phyloP scores from a whole-genome alignment of 306 rosid genomes.

The Inga oerstediana region DNA sequence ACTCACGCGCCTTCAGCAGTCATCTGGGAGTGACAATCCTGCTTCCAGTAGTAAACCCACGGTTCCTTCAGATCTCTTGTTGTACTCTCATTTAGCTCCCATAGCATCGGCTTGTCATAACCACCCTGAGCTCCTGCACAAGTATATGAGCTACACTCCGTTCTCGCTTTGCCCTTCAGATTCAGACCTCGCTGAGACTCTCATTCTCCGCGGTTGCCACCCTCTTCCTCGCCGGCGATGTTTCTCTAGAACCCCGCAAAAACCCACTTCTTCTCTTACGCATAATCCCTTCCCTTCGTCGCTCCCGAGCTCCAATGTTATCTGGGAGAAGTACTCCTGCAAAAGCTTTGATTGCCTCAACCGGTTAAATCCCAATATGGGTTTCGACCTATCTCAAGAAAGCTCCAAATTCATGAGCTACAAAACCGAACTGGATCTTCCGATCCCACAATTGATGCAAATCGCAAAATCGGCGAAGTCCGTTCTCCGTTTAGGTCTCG shows the following conservation, averaged over 20 bases:
- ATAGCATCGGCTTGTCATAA: constrained; percentile 61
- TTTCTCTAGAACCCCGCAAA: constrained; percentile 55
- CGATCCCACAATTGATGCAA: constrained; percentile 62
- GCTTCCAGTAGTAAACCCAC: constrained; percentile 19
- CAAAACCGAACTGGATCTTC: constrained; percentile 65
- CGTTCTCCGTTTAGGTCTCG: constrained; percentile 62
- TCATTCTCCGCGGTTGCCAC: constrained; percentile 65
- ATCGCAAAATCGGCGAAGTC: constrained; percentile 52
- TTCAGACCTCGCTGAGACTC: constrained; percentile 52
- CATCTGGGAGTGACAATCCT: neutral
- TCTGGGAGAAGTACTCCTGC: constrained; percentile 58
- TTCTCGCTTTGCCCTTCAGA: constrained; percentile 55
- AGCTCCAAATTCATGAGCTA: constrained; percentile 40
- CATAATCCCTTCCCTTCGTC: constrained; percentile 46
- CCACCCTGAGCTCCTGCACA: constrained; percentile 63
- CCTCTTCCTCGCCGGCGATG: constrained; percentile 82
- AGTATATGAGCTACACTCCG: constrained; percentile 59
- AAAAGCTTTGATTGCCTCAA: constrained; percentile 55
- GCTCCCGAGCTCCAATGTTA: constrained; percentile 46
- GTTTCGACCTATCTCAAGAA: constrained; percentile 48
- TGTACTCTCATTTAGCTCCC: constrained; percentile 70
- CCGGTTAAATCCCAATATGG: constrained; percentile 43
- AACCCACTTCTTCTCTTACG: constrained; percentile 54
- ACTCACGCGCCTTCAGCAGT: constrained; percentile 81
- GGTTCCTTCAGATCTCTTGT: constrained; percentile 74